Percentiles rank a stretch among this genome's conserved stretches.
Conservation (phyloP, 202 grass and related monocot genomes). For the Carex arenaria region DNA sequence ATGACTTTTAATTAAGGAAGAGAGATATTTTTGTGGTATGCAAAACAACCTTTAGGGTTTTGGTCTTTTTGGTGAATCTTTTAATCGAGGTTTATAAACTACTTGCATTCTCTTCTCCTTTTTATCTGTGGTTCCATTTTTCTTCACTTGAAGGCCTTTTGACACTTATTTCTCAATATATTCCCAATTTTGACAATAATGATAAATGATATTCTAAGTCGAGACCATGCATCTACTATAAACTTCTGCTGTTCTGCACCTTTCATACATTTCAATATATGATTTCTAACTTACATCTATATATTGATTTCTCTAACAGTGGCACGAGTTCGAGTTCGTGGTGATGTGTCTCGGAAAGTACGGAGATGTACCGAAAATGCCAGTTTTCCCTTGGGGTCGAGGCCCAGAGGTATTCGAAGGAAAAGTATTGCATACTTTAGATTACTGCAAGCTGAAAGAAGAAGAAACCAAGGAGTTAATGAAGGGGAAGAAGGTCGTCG, state of each 20-base stretch:
- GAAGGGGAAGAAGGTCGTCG: slow-evolving; percentile 80
- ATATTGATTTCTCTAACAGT: slow-evolving; percentile 27
- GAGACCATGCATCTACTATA: neutral
- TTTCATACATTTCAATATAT: neutral
- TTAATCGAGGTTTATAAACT: neutral
- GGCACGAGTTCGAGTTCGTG: slow-evolving; percentile 78
- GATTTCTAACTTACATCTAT: neutral
- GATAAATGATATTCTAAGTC: neutral
- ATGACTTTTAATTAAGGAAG: neutral
- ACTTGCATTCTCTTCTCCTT: neutral
- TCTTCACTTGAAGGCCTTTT: neutral
- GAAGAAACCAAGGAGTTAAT: slow-evolving; percentile 56
- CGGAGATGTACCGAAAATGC: slow-evolving; percentile 71
- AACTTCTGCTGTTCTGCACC: too few species aligned
- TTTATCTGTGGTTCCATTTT: neutral
- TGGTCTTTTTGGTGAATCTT: neutral
- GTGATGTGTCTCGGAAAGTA: slow-evolving; percentile 98
- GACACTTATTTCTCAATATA: too few species aligned
- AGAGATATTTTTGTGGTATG: neutral
- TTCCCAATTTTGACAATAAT: neutral
- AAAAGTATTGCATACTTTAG: slow-evolving; percentile 71
- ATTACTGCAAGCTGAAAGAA: slow-evolving; percentile 84
- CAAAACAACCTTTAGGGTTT: neutral
- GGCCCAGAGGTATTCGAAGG: slow-evolving; percentile 77
- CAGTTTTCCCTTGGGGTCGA: slow-evolving; percentile 44